Conservation (phyloP, 306 rosid species). For the Prunus fruticosa region DNA sequence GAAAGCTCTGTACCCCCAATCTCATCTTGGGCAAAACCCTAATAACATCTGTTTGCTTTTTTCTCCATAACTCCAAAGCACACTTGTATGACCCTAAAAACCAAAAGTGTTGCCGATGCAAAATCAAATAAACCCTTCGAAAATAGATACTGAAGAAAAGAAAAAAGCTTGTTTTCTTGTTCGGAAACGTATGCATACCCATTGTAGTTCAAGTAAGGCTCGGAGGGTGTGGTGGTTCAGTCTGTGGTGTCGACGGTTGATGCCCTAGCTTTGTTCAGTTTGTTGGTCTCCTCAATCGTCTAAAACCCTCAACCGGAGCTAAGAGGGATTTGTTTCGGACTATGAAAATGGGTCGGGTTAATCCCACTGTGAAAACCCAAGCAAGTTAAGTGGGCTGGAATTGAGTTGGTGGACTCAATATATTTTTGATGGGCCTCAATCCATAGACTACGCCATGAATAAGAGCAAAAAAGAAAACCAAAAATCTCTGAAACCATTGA, state of each 20-base stretch:
- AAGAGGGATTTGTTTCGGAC: not conserved
- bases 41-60: constrained; percentile 15
- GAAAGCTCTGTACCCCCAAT: constrained; percentile 15
- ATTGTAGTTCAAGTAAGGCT: not conserved
- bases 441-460: no score
- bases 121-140: constrained; percentile 12
- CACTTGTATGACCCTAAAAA: constrained; percentile 30
- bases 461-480: no score
- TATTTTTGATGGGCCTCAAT: not conserved
- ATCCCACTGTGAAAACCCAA: not conserved
- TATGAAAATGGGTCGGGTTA: not conserved
- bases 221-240: not conserved
- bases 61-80: constrained; percentile 33
- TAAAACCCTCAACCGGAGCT: constrained; percentile 1
- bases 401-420: not conserved
- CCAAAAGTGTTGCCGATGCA: not conserved
- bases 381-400: not conserved
- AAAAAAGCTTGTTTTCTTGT: not conserved
- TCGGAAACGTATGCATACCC: not conserved
- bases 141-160: not conserved
- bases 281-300: not conserved
- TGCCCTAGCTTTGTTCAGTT: not conserved
- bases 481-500: no score
- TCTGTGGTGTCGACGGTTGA: not conserved
- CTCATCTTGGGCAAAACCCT: constrained; percentile 28